Percentiles rank a stretch among this genome's conserved stretches.
Evolutionary conservation across 192 early-diverging fungal genomes (phyloP).

Genomic region (Obelidium mucronatum): DNA sequence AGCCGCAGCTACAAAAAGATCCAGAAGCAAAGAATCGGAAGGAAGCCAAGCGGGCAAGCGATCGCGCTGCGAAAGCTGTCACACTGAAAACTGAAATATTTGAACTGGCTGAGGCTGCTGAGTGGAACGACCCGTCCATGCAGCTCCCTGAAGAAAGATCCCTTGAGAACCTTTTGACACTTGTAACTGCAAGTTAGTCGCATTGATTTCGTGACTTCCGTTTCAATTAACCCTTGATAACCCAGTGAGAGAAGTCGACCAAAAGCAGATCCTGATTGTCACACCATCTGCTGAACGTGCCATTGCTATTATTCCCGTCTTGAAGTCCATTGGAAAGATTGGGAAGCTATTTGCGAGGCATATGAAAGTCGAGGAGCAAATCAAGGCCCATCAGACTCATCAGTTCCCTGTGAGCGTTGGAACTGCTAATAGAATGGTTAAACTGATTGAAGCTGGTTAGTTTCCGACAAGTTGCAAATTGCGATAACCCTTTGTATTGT

Average conservation of each 20-base stretch:
- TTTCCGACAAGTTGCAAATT: too few relatives aligned
- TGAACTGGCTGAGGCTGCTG: slow-evolving; percentile 1
- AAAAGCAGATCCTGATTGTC: slow-evolving; percentile 54
- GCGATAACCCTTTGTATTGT: background rate
- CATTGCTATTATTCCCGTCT: slow-evolving; percentile 61
- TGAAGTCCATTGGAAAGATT: slow-evolving; percentile 63
- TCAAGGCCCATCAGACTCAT: slow-evolving; percentile 56
- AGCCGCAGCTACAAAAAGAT: background rate
- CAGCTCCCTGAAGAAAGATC: slow-evolving; percentile 17
- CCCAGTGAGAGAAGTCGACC: background rate
- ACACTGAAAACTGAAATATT: slow-evolving; percentile 6
- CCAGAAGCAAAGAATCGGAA: background rate
- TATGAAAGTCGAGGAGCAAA: slow-evolving; percentile 77
- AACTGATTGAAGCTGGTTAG: slow-evolving; percentile 62
- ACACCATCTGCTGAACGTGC: slow-evolving; percentile 69
- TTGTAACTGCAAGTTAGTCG: slow-evolving; percentile 1
- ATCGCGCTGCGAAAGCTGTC: background rate
- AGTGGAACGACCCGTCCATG: background rate
- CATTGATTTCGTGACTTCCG: background rate
- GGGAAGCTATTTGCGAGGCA: slow-evolving; percentile 83
- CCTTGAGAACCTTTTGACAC: slow-evolving; percentile 21
- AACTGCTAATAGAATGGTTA: slow-evolving; percentile 70
- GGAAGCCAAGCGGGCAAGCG: slow-evolving; percentile 6
- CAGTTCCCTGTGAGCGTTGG: slow-evolving; percentile 68
- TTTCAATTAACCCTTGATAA: background rate